Conservation (phyloP, 352 stramenopile genomes). For the Pythium sp. region DNA sequence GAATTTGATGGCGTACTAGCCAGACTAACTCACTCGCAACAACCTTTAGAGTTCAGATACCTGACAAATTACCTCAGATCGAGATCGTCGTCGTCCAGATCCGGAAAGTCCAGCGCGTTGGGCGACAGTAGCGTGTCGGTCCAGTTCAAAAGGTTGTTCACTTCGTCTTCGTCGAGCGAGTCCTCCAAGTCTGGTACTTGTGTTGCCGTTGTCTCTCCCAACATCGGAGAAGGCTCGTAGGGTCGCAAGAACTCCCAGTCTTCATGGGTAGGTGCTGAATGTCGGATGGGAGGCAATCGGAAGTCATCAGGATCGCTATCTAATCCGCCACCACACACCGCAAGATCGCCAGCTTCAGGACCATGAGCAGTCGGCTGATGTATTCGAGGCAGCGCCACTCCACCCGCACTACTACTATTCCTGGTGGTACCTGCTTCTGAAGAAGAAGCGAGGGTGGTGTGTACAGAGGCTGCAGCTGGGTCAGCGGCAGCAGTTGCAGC, state of each 20-base stretch:
- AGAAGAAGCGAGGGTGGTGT: neutral
- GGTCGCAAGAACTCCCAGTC: constrained; percentile 22
- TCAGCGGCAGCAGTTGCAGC: neutral
- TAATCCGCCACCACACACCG: neutral
- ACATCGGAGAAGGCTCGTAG: constrained; percentile 16
- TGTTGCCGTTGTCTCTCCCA: neutral
- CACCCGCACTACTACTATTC: neutral
- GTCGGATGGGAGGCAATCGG: constrained; percentile 8
- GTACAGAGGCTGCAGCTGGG: neutral
- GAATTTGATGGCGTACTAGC: neutral
- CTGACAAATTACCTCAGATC: neutral
- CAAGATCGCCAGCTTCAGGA: neutral
- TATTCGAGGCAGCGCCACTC: constrained; percentile 9
- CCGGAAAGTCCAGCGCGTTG: constrained; percentile 32
- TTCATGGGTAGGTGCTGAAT: neutral
- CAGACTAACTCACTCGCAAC: neutral
- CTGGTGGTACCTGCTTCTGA: neutral
- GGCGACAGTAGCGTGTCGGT: constrained; percentile 65
- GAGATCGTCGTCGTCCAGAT: constrained; percentile 30
- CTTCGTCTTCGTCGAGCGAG: constrained; percentile 71
- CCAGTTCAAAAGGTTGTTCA: constrained; percentile 79
- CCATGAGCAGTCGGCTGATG: neutral
- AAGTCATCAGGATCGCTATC: neutral
- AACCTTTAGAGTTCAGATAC: neutral
- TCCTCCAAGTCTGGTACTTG: constrained; percentile 42